Evolutionary conservation across 495 filamentous ascomycete species (phyloP), one percentile per base, ranked within the genome.

Genomic region (Tetracladium setigerum): DNA sequence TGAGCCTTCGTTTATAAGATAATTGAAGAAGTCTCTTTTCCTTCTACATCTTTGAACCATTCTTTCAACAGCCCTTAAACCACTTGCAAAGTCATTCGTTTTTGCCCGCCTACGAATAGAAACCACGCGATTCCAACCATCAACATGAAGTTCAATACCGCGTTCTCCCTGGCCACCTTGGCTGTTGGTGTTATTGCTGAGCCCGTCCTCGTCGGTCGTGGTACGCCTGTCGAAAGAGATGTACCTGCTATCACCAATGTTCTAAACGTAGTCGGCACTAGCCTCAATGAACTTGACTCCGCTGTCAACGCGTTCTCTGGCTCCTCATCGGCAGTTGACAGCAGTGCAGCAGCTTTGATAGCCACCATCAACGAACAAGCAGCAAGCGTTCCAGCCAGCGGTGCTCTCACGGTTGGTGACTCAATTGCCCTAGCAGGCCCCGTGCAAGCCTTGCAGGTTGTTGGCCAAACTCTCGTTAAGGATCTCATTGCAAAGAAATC

Each of bases 61-160:
- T 41, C 22, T 14, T 41, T 41, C 39, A 41, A 41, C n/a, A 41
- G 15, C 17, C 18, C 17, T 30, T n/a, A 41, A 41, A 24, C 8
- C 39, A 41, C 39, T 41, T 17, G 38, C 38, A 19, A 13, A 30
- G 14, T 44, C 41, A 32, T 22, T 44, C 27, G 24, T 22, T 14
- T 17, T 33, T 3, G 14, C 16, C 35, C 2, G 6, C 35, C 41
- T 1, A 44, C 15, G 32, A 14, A 12, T 14, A 15, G 15, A 44
- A 44, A 31, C 9, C 30, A 44, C 19, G 2, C 39, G 12, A 33
- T 34, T 44, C 22, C 41, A 38, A 17, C 38, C 38, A 36, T 46
- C 59, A 67, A 54, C 9, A 72, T 72, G 69, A 72, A 68, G 63
- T 44, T 44, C 41, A 53, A 61, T 51, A 61, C 65, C 27, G 41